These are phyloP conservation scores for Cenchrus americanus DNA, from an alignment of 176 grass and related monocot species.

Conservation along the genomic window DNA sequence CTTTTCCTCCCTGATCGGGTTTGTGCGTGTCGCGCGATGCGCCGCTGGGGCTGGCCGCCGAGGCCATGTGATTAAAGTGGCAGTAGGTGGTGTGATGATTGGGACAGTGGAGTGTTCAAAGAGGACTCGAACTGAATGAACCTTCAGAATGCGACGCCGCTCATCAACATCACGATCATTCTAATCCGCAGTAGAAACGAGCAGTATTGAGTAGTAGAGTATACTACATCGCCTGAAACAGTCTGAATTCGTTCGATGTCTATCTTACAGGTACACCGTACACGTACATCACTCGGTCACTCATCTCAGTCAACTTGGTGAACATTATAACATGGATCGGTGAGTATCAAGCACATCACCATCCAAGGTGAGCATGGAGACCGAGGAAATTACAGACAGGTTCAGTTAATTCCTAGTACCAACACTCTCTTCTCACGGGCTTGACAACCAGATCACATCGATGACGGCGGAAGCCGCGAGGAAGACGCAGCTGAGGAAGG, in stretches of 20 bases:
- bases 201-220: background rate
- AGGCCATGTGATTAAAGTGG: background rate
- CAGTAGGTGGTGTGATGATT: background rate
- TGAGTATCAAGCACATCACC: background rate
- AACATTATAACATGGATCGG: conserved; percentile 47
- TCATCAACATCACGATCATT: background rate
- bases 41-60: background rate
- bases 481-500: conserved; percentile 62
- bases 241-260: background rate
- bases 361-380: background rate
- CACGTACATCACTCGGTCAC: background rate
- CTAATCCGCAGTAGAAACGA: conserved; percentile 29
- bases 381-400: background rate
- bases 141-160: background rate
- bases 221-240: background rate
- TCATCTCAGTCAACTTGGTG: conserved; percentile 41
- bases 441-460: conserved; percentile 66
- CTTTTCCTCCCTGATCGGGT: background rate
- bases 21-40: conserved; percentile 27
- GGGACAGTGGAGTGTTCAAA: background rate
- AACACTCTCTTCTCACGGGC: conserved; percentile 17
- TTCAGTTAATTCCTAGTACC: background rate
- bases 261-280: background rate
- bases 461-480: conserved; percentile 51
- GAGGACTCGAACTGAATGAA: background rate